Evolutionary conservation across 345 rosid species (phyloP), one percentile per base, ranked within the genome.

Genomic region (Stellera chamaejasme): DNA sequence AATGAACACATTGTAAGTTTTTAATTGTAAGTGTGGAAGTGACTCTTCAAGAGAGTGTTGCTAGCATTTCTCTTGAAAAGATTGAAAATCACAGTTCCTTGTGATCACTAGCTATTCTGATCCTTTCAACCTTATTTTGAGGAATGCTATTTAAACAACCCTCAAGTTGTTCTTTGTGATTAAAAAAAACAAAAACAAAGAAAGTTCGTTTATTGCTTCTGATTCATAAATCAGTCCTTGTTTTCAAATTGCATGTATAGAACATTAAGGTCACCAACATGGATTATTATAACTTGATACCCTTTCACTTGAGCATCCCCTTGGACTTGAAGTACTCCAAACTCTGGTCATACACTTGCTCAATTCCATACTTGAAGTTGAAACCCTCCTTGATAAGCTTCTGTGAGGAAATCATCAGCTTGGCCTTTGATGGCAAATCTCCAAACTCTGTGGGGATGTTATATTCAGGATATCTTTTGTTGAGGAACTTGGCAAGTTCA

Each of bases 331-430:
- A 60, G 68, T 64, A 75, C 54, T 78, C 79, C 52, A 86, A 60
- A 48, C 79, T 75, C 63, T 86, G 80, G 71, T 88, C 98, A 71
- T 78, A 92, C 27, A 81, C 74, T 61, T 88, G 94, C 58, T 77
- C 84, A 25, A 92, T 66, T 14, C 85, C 81, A 72, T 70, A 73
- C 71, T 92, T 76, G 73, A 77, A 88, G 53, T 48, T 52, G 74
- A 92, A 92, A 14, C 98, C 91, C 64, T 81, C 93, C 2, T 48
- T 71, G 43, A 71, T 48, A 11, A 93, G 84, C 78, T 89, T 93
- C 62, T 78, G 73, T 0, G 96, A 89, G 12, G 96, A 82, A 10
- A 92, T 13, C 12, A 25, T 59, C 72, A 88, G 15, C 76, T 92
- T 92, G 19, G 84, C 56, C 69, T 66, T 69, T 23, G 73, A 60